Percentiles rank a stretch among this genome's conserved stretches.
Conservation (phyloP, 306 rosid genomes). For the Crotalaria pallida region DNA sequence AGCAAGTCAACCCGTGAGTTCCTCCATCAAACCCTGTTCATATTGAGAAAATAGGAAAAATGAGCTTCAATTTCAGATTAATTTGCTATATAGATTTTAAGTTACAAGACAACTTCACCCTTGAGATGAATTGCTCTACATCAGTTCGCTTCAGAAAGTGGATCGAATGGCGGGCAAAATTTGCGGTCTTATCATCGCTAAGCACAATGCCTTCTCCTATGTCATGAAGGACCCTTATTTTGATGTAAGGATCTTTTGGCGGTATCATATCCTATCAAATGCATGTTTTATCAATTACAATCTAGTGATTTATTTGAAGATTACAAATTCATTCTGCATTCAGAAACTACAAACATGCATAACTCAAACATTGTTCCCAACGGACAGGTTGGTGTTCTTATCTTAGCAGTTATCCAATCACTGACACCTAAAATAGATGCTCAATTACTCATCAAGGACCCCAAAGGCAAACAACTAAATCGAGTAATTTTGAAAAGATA, state of each 20-base stretch:
- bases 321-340: not conserved
- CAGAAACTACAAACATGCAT: not conserved
- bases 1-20: slow-evolving; percentile 50
- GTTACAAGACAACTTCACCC: slow-evolving; percentile 40
- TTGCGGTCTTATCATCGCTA: slow-evolving; percentile 72
- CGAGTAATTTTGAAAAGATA: not conserved
- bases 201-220: slow-evolving; percentile 70
- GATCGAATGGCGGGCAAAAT: slow-evolving; percentile 78
- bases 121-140: slow-evolving; percentile 71
- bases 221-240: slow-evolving; percentile 88
- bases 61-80: slow-evolving; percentile 2
- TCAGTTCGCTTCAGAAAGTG: slow-evolving; percentile 93
- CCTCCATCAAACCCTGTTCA: slow-evolving; percentile 89
- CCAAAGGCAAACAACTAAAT: not conserved
- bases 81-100: not conserved
- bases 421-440: not conserved
- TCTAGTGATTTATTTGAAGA: not conserved
- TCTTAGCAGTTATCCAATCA: not conserved
- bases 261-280: slow-evolving; percentile 90
- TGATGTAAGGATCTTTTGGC: slow-evolving; percentile 89
- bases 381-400: not conserved
- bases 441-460: not conserved
- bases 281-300: slow-evolving; percentile 4
- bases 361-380: not conserved
- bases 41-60: slow-evolving; percentile 2